phyloP scores from a whole-genome alignment of 1,139 yeast species.

The Casaregolazyma suthepensis region DNA sequence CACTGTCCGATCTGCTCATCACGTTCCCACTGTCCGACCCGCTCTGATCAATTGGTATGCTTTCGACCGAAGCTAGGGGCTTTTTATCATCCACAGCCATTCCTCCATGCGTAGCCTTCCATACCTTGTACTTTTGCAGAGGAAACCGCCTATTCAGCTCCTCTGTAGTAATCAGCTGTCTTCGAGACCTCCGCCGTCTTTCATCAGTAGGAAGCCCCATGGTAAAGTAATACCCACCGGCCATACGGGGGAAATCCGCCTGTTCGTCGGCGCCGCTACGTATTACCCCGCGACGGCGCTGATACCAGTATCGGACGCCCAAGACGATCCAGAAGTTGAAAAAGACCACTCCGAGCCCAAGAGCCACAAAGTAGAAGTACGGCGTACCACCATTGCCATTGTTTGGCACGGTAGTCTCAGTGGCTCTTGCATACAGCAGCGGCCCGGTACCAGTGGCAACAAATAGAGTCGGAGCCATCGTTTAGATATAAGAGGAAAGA shows the following conservation, averaged over 20 bases:
- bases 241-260: slow-evolving; percentile 9
- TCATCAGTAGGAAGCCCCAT: slow-evolving; percentile 13
- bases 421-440: background rate
- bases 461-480: background rate
- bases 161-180: slow-evolving; percentile 41
- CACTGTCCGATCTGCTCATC: background rate
- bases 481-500: background rate
- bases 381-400: slow-evolving; percentile 21
- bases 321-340: slow-evolving; percentile 34
- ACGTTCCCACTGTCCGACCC: background rate
- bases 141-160: slow-evolving; percentile 69
- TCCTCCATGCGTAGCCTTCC: slow-evolving; percentile 24
- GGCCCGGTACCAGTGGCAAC: background rate
- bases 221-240: slow-evolving; percentile 3
- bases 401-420: background rate
- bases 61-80: background rate
- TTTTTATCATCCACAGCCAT: background rate
- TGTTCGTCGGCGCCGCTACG: slow-evolving; percentile 13
- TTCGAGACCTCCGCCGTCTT: slow-evolving; percentile 14
- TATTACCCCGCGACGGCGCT: slow-evolving; percentile 20
- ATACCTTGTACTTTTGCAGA: slow-evolving; percentile 45
- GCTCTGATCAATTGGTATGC: background rate
- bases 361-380: slow-evolving; percentile 35
- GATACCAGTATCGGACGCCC: slow-evolving; percentile 33
- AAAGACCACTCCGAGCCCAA: slow-evolving; percentile 36